Evolutionary conservation across 1,284 basidiomycete genomes (phyloP).

Genomic region (Ganoderma multipileum): DNA sequence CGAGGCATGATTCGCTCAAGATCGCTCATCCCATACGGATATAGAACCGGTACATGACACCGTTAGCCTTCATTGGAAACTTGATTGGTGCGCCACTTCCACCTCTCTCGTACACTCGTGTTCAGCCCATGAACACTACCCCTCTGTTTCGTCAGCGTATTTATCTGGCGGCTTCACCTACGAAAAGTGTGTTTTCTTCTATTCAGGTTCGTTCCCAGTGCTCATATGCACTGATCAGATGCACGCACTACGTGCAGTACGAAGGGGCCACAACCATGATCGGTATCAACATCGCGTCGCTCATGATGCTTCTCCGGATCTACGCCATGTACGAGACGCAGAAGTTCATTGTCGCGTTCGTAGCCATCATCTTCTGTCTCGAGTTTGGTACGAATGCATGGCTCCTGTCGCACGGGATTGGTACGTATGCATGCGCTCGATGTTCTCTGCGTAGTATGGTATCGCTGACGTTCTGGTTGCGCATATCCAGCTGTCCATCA

Average conservation of each 20-base stretch:
- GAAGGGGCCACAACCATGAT: slow-evolving; percentile 57
- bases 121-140: neutral
- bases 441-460: too few species aligned
- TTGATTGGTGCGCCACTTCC: slow-evolving; percentile 45
- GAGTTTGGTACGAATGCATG: slow-evolving; percentile 55
- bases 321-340: slow-evolving; percentile 54
- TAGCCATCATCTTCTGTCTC: slow-evolving; percentile 45
- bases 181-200: slow-evolving; percentile 41
- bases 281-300: slow-evolving; percentile 53
- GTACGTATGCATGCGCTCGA: slow-evolving; percentile 22
- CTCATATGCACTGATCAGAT: slow-evolving; percentile 43
- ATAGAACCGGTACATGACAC: slow-evolving; percentile 59
- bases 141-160: slow-evolving; percentile 44
- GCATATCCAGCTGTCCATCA: slow-evolving; percentile 24
- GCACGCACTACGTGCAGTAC: slow-evolving; percentile 54
- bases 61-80: slow-evolving; percentile 56
- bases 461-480: neutral
- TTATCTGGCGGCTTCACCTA: slow-evolving; percentile 48
- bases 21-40: too few species aligned
- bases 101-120: neutral
- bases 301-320: slow-evolving; percentile 67
- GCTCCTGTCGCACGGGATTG: slow-evolving; percentile 46
- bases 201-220: too few species aligned
- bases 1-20: too few species aligned
- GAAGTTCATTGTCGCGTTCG: slow-evolving; percentile 43